These are phyloP conservation scores for Trichoderma virens DNA, from an alignment of 495 filamentous ascomycete species.

Conservation along the genomic window DNA sequence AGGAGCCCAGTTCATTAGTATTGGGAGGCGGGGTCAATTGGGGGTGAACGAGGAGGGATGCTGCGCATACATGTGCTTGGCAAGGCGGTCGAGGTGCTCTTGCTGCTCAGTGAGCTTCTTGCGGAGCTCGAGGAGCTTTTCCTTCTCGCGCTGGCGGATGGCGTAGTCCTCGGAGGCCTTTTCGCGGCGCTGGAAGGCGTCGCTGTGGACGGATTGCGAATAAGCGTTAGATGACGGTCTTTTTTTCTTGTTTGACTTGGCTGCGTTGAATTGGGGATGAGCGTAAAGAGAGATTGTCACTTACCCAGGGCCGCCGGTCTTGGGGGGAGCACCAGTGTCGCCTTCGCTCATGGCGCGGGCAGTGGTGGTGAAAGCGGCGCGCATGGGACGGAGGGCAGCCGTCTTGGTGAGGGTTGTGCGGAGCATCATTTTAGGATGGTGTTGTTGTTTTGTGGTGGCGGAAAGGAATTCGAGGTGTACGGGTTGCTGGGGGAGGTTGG, in stretches of 20 bases:
- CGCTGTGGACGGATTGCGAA: slow-evolving; percentile 41
- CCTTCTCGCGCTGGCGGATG: slow-evolving; percentile 75
- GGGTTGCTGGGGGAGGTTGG: not conserved
- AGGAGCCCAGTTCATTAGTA: slow-evolving; percentile 6
- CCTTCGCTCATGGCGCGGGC: slow-evolving; percentile 56
- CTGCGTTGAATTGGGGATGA: not conserved
- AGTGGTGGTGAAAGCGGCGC: slow-evolving; percentile 54
- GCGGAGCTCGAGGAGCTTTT: slow-evolving; percentile 70
- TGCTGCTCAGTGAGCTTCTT: slow-evolving; percentile 74
- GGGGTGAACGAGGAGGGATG: slow-evolving; percentile 11
- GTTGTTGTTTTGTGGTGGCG: not conserved
- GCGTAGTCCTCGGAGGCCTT: slow-evolving; percentile 75
- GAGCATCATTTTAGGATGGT: slow-evolving; percentile 55
- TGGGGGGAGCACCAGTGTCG: slow-evolving; percentile 57
- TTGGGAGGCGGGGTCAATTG: not conserved
- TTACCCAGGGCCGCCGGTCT: slow-evolving; percentile 36
- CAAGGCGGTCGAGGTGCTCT: slow-evolving; percentile 72
- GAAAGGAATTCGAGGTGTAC: not conserved
- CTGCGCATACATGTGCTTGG: slow-evolving; percentile 67
- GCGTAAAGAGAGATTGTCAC: slow-evolving; percentile 19
- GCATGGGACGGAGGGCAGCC: slow-evolving; percentile 37
- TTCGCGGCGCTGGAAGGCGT: slow-evolving; percentile 87
- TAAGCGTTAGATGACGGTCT: not conserved
- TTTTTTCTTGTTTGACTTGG: not conserved
- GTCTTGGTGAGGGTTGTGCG: slow-evolving; percentile 56